These are phyloP conservation scores for Berberis thunbergii DNA, from an alignment of 164 flowering plant genomes.

Conservation along the genomic window DNA sequence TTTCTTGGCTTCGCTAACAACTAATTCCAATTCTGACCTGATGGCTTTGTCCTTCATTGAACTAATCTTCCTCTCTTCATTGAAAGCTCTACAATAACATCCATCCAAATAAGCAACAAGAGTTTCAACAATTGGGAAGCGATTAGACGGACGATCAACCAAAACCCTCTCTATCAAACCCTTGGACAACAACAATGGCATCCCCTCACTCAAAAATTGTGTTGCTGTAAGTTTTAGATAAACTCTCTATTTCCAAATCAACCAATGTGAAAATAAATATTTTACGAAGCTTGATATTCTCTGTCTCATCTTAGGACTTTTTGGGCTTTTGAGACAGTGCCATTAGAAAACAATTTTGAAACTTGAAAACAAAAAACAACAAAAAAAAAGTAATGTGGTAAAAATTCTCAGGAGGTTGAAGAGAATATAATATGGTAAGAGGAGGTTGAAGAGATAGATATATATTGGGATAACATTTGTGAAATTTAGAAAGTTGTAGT, in stretches of 20 bases:
- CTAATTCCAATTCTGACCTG: constrained; percentile 54
- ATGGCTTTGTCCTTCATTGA: constrained; percentile 67
- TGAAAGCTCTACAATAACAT: constrained; percentile 68
- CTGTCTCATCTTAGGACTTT: constrained; percentile 53
- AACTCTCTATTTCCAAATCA: constrained; percentile 38
- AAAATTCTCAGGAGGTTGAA: too few relatives aligned
- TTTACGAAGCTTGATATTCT: constrained; percentile 77
- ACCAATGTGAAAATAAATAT: constrained; percentile 57
- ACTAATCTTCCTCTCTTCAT: constrained; percentile 63
- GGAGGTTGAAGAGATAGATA: too few relatives aligned
- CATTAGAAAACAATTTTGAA: constrained; percentile 19
- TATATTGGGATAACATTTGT: too few relatives aligned
- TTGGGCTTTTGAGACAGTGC: constrained; percentile 49
- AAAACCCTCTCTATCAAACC: constrained; percentile 71
- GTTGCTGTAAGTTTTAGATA: constrained; percentile 85
- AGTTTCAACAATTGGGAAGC: constrained; percentile 44
- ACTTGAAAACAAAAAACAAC: not conserved
- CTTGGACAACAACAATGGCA: constrained; percentile 37
- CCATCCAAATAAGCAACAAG: constrained; percentile 65
- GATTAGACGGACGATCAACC: constrained; percentile 67
- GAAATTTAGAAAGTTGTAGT: too few relatives aligned
- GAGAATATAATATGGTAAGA: too few relatives aligned
- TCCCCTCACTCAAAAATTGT: constrained; percentile 78
- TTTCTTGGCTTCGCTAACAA: constrained; percentile 54
- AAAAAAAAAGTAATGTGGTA: not conserved